These are phyloP conservation scores for Passalora sequoiae DNA, from an alignment of 2,329 filamentous ascomycete species.

Conservation along the genomic window DNA sequence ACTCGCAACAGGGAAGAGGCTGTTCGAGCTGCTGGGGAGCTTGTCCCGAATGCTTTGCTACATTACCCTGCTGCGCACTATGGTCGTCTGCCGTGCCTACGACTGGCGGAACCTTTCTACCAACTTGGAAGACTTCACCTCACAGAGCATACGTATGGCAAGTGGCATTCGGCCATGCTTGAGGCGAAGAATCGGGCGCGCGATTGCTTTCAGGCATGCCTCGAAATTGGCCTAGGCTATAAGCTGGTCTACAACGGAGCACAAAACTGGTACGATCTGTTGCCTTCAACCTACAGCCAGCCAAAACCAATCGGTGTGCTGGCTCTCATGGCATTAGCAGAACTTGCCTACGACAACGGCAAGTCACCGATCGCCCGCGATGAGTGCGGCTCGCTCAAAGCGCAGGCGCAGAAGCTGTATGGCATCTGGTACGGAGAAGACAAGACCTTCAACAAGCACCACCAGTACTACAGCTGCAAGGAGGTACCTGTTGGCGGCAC, in stretches of 20 bases:
- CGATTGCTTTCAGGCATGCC: slow-evolving; percentile 2
- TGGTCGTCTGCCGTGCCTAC: neutral
- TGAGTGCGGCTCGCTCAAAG: neutral
- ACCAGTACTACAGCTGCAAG: slow-evolving; percentile 4
- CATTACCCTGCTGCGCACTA: neutral
- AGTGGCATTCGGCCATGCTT: neutral
- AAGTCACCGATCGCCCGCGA: too few relatives aligned
- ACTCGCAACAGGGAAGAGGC: neutral
- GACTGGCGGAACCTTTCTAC: slow-evolving; percentile 6
- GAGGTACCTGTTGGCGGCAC: too few relatives aligned
- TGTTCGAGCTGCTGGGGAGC: neutral
- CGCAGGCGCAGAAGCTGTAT: slow-evolving; percentile 7
- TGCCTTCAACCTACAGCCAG: neutral
- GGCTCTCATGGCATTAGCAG: slow-evolving; percentile 7
- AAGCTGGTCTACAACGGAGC: neutral
- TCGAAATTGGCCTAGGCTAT: slow-evolving; percentile 7
- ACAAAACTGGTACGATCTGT: slow-evolving; percentile 2
- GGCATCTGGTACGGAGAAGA: slow-evolving; percentile 9
- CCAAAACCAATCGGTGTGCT: slow-evolving; percentile 4
- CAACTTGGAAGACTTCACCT: slow-evolving; percentile 2
- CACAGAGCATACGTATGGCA: neutral
- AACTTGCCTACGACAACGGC: neutral
- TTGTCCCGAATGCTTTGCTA: neutral
- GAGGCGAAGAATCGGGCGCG: neutral
- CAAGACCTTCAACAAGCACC: slow-evolving; percentile 5